These are phyloP conservation scores for Ramalina intermedia DNA, from an alignment of 495 filamentous ascomycete species.

Conservation along the genomic window DNA sequence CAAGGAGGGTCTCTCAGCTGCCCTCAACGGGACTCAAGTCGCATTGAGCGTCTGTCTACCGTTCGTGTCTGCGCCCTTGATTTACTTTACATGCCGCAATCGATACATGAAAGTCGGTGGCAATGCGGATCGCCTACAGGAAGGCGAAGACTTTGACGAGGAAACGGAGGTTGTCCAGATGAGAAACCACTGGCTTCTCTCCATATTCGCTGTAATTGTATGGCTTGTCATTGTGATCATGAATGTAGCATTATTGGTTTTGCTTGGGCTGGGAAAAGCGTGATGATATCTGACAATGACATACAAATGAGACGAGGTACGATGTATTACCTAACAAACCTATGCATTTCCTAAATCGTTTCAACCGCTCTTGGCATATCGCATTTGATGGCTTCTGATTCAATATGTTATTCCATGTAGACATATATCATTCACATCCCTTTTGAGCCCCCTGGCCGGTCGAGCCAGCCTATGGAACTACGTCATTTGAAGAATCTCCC, in stretches of 20 bases:
- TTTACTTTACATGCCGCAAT: slow-evolving; percentile 74
- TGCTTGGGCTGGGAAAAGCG: slow-evolving; percentile 45
- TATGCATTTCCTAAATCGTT: too few relatives aligned
- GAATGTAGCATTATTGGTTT: slow-evolving; percentile 58
- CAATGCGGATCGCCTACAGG: slow-evolving; percentile 10
- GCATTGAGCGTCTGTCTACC: slow-evolving; percentile 68
- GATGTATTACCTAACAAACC: too few relatives aligned
- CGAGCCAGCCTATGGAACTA: too few relatives aligned
- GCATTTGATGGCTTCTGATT: too few relatives aligned
- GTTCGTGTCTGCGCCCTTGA: slow-evolving; percentile 66
- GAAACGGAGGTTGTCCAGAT: slow-evolving; percentile 32
- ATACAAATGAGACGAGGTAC: too few relatives aligned
- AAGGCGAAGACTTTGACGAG: slow-evolving; percentile 17
- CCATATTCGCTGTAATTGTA: slow-evolving; percentile 39
- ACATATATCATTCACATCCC: too few relatives aligned
- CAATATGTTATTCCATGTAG: too few relatives aligned
- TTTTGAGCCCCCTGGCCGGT: too few relatives aligned
- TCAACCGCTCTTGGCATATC: too few relatives aligned
- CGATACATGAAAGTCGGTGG: slow-evolving; percentile 63
- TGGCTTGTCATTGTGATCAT: slow-evolving; percentile 58
- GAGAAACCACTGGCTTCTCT: slow-evolving; percentile 46
- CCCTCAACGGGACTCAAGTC: slow-evolving; percentile 66
- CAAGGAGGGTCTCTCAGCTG: slow-evolving; percentile 50
- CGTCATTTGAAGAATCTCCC: too few relatives aligned
- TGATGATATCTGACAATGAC: slow-evolving; percentile 6